Evolutionary conservation across 164 flowering plant genomes (phyloP), one percentile per base, ranked within the genome.

Genomic region (Akebia trifoliata): DNA sequence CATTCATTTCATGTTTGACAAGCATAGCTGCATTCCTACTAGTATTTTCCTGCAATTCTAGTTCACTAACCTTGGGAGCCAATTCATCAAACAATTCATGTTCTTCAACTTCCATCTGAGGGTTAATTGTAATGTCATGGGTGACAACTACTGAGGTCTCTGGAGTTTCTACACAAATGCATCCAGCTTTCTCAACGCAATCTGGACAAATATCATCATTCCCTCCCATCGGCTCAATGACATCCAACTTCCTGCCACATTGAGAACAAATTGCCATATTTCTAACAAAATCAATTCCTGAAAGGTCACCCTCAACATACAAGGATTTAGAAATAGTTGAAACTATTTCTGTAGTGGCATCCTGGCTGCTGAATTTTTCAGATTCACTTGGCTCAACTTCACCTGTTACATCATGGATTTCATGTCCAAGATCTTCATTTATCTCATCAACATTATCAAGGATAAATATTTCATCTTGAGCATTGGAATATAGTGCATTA

Each of bases 361-460:
- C 74, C 25, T 43, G 52, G 52, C 30, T 43, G 56, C 56, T 48
- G 39, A 63, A 40, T 31, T 57, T 68, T 59, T 72, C 74, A 63
- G 73, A 24, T 34, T 50, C 72, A 56, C 34, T 61, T 59, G 62
- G 24, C 34, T 63, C 64, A 53, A 60, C 54, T 38, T 70, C 70
- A 58, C 62, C 26, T 54, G 61, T 36, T 35, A 42, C 59, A 58
- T 73, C 75, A 40, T 53, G 46, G 22, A 62, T 59, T 28, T 69
- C 77, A 44, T 55, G 54, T 44, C 48, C 67, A 36, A 37, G 20
- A 21, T 73, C 68, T 69, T 65, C 77, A 54, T 68, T 61, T 30
- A 66, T 34, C 29, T 36, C 69, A 70, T 83, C 93, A 57, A 59
- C 76, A 65, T 74, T 78, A 68, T 86, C 95, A 67, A 81, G 75